phyloP scores from a whole-genome alignment of 768 basidiomycete species.

The Hericium erinaceus region DNA sequence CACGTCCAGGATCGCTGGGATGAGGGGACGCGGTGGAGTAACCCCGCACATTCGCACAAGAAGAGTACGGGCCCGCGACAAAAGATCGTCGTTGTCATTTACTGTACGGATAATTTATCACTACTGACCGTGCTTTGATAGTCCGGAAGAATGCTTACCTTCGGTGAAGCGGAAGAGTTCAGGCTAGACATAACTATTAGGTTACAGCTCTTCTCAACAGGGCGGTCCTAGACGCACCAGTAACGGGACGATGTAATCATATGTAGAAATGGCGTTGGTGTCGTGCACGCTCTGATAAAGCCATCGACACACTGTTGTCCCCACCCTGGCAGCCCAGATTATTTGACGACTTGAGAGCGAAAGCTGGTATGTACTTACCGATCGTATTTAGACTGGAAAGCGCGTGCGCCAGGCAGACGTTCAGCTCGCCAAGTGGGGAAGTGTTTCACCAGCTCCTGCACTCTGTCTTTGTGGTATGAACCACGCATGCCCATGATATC shows the following conservation, averaged over 20 bases:
- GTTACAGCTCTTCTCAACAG: not conserved
- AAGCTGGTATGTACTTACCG: constrained; percentile 31
- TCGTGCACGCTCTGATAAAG: constrained; percentile 67
- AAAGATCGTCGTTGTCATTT: constrained; percentile 67
- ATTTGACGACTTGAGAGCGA: not conserved
- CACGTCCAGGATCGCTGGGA: constrained; percentile 57
- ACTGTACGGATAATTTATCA: constrained; percentile 28
- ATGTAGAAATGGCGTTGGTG: constrained; percentile 63
- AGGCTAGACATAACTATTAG: constrained; percentile 33
- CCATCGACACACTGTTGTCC: constrained; percentile 67
- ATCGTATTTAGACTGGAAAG: constrained; percentile 83
- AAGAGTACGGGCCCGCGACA: constrained; percentile 52
- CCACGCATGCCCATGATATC: constrained; percentile 75
- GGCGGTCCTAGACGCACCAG: constrained; percentile 40
- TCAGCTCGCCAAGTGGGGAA: constrained; percentile 66
- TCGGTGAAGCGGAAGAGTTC: constrained; percentile 72
- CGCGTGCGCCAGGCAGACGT: constrained; percentile 64
- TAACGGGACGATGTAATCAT: constrained; percentile 75
- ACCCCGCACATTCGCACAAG: constrained; percentile 83
- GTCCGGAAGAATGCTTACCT: constrained; percentile 25
- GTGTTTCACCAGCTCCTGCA: constrained; percentile 49
- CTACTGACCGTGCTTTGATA: not conserved
- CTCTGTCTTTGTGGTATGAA: constrained; percentile 47
- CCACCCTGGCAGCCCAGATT: constrained; percentile 35
- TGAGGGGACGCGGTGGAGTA: constrained; percentile 60